Conservation (phyloP, 495 filamentous ascomycete species). For the Lasiosphaeria ovina region DNA sequence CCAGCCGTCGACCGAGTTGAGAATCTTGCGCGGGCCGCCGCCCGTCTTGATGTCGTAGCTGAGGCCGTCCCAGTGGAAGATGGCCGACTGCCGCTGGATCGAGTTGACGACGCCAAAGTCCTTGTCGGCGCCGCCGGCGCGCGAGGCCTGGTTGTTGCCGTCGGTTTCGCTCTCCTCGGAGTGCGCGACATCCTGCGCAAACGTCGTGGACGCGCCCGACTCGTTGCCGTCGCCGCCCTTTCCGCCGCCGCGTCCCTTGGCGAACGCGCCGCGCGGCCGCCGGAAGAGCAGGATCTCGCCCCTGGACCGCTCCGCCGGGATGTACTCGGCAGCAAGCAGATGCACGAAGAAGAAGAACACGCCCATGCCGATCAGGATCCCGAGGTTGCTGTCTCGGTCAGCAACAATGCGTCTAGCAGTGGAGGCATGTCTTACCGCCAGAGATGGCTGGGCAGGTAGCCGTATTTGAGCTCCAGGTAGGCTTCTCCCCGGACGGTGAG, state of each 20-base stretch:
- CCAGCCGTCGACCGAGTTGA: conserved; percentile 73
- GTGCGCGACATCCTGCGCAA: neutral
- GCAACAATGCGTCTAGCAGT: neutral
- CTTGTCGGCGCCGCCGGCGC: neutral
- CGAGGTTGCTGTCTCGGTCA: conserved; percentile 33
- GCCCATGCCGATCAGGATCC: conserved; percentile 6
- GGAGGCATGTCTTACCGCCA: conserved; percentile 11
- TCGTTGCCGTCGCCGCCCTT: conserved; percentile 1
- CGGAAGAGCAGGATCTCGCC: conserved; percentile 25
- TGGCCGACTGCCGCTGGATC: conserved; percentile 5
- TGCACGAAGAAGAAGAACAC: conserved; percentile 2
- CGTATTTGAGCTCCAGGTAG: conserved; percentile 5
- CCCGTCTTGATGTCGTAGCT: conserved; percentile 76
- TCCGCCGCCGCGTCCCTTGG: conserved; percentile 28
- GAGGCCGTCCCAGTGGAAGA: conserved; percentile 70
- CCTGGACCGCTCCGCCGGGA: conserved; percentile 1
- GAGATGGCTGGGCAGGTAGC: conserved; percentile 3
- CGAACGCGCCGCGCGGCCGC: too few relatives aligned
- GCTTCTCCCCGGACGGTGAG: neutral
- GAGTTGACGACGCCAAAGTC: neutral
- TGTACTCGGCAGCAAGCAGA: conserved; percentile 3
- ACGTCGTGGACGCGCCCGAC: neutral
- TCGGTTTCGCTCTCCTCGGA: neutral
- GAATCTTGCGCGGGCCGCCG: conserved; percentile 58
- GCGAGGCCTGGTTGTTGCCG: neutral